Percentiles rank a stretch among this genome's conserved stretches.
These are phyloP conservation scores for Triadica sebifera DNA, from an alignment of 345 rosid species.

Conservation along the genomic window DNA sequence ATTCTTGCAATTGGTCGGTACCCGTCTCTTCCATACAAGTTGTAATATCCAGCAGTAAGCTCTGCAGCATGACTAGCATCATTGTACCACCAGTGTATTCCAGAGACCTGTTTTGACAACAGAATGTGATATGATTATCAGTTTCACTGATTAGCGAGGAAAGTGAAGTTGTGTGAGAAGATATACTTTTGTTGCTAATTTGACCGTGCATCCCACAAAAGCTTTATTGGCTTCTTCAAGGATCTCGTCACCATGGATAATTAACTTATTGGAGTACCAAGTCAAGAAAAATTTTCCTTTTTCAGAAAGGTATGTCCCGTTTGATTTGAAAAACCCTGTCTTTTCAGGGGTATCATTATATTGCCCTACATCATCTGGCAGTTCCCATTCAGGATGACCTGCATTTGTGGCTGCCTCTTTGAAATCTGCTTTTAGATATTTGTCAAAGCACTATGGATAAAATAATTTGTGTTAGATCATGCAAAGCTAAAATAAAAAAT, in stretches of 20 bases:
- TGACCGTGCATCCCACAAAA: conserved; percentile 65
- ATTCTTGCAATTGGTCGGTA: conserved; percentile 71
- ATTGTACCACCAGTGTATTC: conserved; percentile 90
- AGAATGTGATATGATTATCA: conserved; percentile 20
- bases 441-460: conserved; percentile 62
- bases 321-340: conserved; percentile 54
- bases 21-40: conserved; percentile 64
- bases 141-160: conserved; percentile 10
- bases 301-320: conserved; percentile 60
- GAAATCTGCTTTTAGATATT: conserved; percentile 60
- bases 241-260: conserved; percentile 74
- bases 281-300: conserved; percentile 70
- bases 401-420: conserved; percentile 51
- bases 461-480: conserved; percentile 9
- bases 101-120: conserved; percentile 55
- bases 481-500: conserved; percentile 6
- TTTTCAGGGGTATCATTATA: conserved; percentile 60
- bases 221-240: conserved; percentile 71
- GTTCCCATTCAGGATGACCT: conserved; percentile 82
- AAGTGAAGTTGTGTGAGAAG: background rate
- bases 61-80: conserved; percentile 74
- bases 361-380: conserved; percentile 68
- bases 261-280: conserved; percentile 71
- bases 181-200: conserved; percentile 75
- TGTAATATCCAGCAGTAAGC: conserved; percentile 81